Evolutionary conservation across 1,284 basidiomycete genomes (phyloP).

Genomic region (Cystobasidium pallidum): DNA sequence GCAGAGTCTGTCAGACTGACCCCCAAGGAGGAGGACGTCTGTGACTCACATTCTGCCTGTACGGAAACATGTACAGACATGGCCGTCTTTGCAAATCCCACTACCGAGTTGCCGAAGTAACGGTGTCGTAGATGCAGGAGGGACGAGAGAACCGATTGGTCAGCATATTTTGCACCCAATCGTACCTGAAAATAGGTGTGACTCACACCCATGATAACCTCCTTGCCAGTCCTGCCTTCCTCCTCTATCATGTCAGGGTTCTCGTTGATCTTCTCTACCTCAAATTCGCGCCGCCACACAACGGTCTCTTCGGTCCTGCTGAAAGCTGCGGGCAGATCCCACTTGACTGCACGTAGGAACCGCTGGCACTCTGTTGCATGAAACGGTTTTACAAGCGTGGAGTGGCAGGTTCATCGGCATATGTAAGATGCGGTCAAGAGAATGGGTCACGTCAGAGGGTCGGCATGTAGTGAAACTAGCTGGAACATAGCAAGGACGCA

Average conservation of each 20-base stretch:
- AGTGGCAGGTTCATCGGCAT: no score
- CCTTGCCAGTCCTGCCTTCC: conserved; percentile 56
- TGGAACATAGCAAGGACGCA: conserved; percentile 12
- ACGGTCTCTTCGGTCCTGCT: conserved; percentile 56
- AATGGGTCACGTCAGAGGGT: conserved; percentile 6
- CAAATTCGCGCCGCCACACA: conserved; percentile 58
- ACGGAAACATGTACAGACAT: conserved; percentile 58
- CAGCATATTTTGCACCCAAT: background rate
- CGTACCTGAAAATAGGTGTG: background rate
- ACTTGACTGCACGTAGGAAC: conserved; percentile 57
- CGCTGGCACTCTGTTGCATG: conserved; percentile 48
- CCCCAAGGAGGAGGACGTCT: no score
- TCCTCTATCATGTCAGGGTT: conserved; percentile 38
- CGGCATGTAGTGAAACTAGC: no score
- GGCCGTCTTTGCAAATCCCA: conserved; percentile 57
- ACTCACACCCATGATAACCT: conserved; percentile 54
- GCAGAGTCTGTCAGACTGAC: conserved; percentile 2
- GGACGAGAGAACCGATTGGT: conserved; percentile 39
- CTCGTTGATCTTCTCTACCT: conserved; percentile 54
- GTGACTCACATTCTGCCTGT: conserved; percentile 53
- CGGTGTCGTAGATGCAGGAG: no score
- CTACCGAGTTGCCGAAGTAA: background rate
- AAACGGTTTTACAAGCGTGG: no score
- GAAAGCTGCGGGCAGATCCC: conserved; percentile 55
- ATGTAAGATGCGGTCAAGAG: background rate